Evolutionary conservation across 306 rosid genomes (phyloP), one percentile per base, ranked within the genome.

Genomic region (Gillenia trifoliata): DNA sequence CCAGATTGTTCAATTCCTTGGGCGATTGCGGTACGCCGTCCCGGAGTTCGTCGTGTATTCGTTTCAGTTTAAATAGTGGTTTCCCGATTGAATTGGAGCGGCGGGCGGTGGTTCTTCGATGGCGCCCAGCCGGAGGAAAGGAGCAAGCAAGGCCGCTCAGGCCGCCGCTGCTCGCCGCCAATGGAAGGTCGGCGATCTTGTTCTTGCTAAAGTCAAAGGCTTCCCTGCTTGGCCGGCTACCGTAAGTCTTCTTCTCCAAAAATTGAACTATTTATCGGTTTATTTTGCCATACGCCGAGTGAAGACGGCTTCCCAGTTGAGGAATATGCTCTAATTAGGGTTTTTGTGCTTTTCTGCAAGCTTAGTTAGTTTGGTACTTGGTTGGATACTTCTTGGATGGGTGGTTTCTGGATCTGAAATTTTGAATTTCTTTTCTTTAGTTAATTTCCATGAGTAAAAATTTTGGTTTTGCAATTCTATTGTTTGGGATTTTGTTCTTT

Each of bases 201-300:
- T 93, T 28, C 97, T 91, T 8, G 98, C 98, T 62, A 93, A 93
- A 77, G 90, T 93, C 57, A 93, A 93, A 67, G 98, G 98, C 12
- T 93, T 88, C 82, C 97, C 98, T 83, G 92, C 97, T 74, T 93
- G 98, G 98, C 98, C 98, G 68, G 98, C 98, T 41, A 90, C 89
- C 85, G 98, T 91, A 73, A 34, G 84, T 76, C 11, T 45, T 70
- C 5, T 20, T 15, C 28, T 22, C 0, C 25, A 54, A 28, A 26
- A 64, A 55, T 0, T 52, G 11, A 55, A 55, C 60, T 36, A 25
- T 28, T 33, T 47, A 67, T 49, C 40, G 64, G 60, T 4, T 70
- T 4, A 2, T 15, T 70, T 64, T 2, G 55, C 47, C 6, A 5
- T 56, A 16, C 49, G 70, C 28, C 1, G 28, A 20, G 76, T 17